Evolutionary conservation across 331 rosid genomes (phyloP).

Genomic region (Cydonia oblonga): DNA sequence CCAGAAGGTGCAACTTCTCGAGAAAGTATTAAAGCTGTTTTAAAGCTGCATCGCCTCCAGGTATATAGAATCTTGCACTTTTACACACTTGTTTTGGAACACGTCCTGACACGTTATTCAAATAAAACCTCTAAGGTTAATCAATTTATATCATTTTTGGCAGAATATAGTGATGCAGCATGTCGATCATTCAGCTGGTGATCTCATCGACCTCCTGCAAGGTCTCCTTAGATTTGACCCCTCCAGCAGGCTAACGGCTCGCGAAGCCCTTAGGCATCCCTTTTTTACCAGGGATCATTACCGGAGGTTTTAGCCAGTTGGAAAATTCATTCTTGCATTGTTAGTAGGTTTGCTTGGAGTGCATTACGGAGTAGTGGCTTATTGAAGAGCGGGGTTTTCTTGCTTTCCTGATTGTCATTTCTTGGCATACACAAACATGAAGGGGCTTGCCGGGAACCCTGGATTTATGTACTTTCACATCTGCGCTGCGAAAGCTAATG

Average conservation of each 20-base stretch:
- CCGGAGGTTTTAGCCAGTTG: slow-evolving; percentile 35
- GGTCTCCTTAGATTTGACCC: slow-evolving; percentile 81
- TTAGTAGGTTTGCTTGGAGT: neutral
- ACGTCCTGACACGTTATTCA: neutral
- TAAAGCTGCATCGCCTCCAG: slow-evolving; percentile 80
- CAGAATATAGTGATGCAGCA: slow-evolving; percentile 96
- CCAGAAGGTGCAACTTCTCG: slow-evolving; percentile 82
- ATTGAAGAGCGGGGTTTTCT: neutral
- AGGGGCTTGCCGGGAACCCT: slow-evolving; percentile 5
- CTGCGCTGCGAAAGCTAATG: slow-evolving; percentile 10
- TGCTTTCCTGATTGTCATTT: neutral
- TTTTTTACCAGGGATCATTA: slow-evolving; percentile 59
- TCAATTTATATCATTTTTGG: neutral
- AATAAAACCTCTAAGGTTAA: too few species aligned
- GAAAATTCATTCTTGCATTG: neutral
- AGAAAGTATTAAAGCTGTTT: slow-evolving; percentile 83
- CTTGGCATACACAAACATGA: slow-evolving; percentile 4
- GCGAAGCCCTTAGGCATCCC: slow-evolving; percentile 70
- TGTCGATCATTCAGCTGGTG: slow-evolving; percentile 95
- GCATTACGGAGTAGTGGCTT: neutral
- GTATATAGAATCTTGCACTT: slow-evolving; percentile 15
- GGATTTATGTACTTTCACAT: neutral
- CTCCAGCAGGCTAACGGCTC: slow-evolving; percentile 51
- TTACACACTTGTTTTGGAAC: neutral
- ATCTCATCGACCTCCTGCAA: slow-evolving; percentile 81